Evolutionary conservation across 345 rosid species (phyloP), one percentile per base, ranked within the genome.

Genomic region (Ailanthus altissimus): DNA sequence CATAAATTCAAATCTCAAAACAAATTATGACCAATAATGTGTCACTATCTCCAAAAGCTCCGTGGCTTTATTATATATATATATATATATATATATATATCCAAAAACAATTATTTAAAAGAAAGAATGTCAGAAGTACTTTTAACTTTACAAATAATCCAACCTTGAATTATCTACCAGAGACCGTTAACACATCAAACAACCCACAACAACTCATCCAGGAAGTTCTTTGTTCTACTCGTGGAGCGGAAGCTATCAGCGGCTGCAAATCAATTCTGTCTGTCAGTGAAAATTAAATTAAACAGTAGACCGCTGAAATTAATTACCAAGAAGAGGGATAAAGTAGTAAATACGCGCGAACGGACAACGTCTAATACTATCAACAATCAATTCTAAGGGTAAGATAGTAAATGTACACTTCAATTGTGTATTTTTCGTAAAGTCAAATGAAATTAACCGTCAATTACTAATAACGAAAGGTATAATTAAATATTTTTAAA

Each of bases 151-250:
- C 38, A 51, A 45, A 63, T 70, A 72, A 50, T 26, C 70, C 28
- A 42, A 89, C 99, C 97, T 87, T 84, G 67, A 83, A 75, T 90
- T 88, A 95, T 90, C 88, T 78, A 68, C 83, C 62, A 66, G 93
- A 86, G 60, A 89, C 92, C 32, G 88, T 67, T 56, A 84, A 50
- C 74, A 79, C 83, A 79, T 95, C 96, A 82, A 93, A 85, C 87
- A 95, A 82, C 79, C 99, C 99, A 45, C 99, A 95, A 73, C 98
- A 95, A 84, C 86, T 83, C 58, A 89, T 76, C 87, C 88, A 88
- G 16, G 89, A 90, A 38, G 90, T 88, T 82, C 89, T 89, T 82
- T 86, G 79, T 40, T 79, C 83, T 74, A 81, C 65, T 58, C 78
- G 89, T 75, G 90, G 89, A 70, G 85, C 82, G 49, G 85, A 46